Conservation (phyloP, 179 eudicot genomes). For the Monotropa hypopitys region DNA sequence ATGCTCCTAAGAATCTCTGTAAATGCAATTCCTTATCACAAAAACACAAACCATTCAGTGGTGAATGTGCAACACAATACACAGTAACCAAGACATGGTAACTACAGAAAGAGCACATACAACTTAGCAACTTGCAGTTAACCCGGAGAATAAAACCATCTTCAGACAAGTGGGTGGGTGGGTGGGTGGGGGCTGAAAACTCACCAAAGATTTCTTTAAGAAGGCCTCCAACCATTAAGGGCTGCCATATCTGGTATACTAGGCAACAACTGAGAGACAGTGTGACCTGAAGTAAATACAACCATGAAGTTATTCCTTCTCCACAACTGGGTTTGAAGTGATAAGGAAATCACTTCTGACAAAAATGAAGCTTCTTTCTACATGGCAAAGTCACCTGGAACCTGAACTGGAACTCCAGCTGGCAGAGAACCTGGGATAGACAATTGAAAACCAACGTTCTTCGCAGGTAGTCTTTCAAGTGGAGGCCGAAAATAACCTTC, state of each 20-base stretch:
- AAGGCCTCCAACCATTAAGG: conserved; percentile 65
- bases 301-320: conserved; percentile 10
- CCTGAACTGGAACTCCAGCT: conserved; percentile 29
- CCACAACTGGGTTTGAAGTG: conserved; percentile 4
- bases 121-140: background rate
- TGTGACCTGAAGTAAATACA: conserved; percentile 35
- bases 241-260: conserved; percentile 49
- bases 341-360: background rate
- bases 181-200: conserved; percentile 10
- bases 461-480: conserved; percentile 37
- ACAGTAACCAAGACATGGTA: background rate
- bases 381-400: conserved; percentile 35
- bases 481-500: conserved; percentile 57
- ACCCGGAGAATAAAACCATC: background rate
- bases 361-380: conserved; percentile 6
- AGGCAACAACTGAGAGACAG: conserved; percentile 40
- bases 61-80: background rate
- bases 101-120: background rate
- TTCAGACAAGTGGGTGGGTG: background rate
- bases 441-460: conserved; percentile 40
- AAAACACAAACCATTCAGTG: background rate
- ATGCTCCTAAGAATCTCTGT: background rate
- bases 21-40: background rate
- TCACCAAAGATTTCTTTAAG: conserved; percentile 26
- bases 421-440: conserved; percentile 30